These are phyloP conservation scores for Aspergillus taichungensis DNA, from an alignment of 495 filamentous ascomycete species.

Conservation along the genomic window DNA sequence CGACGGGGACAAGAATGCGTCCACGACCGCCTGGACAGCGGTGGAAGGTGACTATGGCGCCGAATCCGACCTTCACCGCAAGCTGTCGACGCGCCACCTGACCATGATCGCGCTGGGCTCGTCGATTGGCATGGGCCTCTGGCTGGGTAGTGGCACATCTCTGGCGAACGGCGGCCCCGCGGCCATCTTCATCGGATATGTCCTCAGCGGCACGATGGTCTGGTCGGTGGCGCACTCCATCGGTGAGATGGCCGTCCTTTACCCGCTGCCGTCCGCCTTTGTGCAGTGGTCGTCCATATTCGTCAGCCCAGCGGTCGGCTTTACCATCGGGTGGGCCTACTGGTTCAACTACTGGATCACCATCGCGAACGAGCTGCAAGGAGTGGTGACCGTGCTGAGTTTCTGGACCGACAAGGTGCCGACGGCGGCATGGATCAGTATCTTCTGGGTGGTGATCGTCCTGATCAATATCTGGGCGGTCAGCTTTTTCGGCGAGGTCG, in stretches of 20 bases:
- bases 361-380: constrained; percentile 38
- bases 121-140: constrained; percentile 23
- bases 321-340: constrained; percentile 46
- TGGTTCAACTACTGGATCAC: constrained; percentile 36
- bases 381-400: constrained; percentile 48
- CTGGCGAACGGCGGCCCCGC: constrained; percentile 18
- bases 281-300: constrained; percentile 39
- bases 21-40: not conserved
- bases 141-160: constrained; percentile 19
- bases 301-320: constrained; percentile 38
- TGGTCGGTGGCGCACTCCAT: constrained; percentile 33
- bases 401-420: constrained; percentile 45
- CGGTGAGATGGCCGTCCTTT: constrained; percentile 38
- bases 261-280: constrained; percentile 49
- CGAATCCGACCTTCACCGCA: constrained; percentile 19
- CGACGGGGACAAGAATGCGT: constrained; percentile 4
- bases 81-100: constrained; percentile 22
- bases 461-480: constrained; percentile 38
- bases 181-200: constrained; percentile 41
- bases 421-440: constrained; percentile 38
- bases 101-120: constrained; percentile 27
- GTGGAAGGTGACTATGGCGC: constrained; percentile 12
- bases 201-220: constrained; percentile 24
- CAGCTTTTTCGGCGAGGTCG: constrained; percentile 45
- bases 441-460: constrained; percentile 37